Evolutionary conservation across 257 asterid species (phyloP).

Genomic region (Perilla frutescens): DNA sequence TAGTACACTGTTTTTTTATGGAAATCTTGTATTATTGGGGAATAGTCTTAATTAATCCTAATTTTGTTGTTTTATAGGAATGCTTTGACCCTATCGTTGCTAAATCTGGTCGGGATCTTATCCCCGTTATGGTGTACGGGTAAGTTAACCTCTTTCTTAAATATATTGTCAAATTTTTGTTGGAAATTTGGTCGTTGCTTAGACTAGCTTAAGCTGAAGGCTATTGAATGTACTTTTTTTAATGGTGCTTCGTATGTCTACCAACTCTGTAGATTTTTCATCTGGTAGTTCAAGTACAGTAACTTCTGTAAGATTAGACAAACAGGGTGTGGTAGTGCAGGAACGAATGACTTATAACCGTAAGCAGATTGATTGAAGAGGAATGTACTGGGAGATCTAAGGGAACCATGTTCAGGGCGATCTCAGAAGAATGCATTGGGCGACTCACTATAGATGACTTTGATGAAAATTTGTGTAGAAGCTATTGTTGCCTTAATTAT

Average conservation of each 20-base stretch:
- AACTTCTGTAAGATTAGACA: constrained; percentile 1
- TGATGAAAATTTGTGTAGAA: background rate
- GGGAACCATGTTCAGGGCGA: background rate
- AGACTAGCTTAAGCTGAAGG: constrained; percentile 16
- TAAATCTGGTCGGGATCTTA: constrained; percentile 95
- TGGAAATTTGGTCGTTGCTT: constrained; percentile 22
- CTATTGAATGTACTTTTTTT: background rate
- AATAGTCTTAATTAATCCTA: constrained; percentile 4
- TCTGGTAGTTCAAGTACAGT: constrained; percentile 4
- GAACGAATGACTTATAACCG: constrained; percentile 6
- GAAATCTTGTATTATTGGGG: background rate
- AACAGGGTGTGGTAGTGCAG: constrained; percentile 12
- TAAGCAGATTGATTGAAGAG: background rate
- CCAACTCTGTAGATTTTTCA: background rate
- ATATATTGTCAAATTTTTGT: constrained; percentile 14
- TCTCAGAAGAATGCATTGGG: background rate
- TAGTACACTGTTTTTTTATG: background rate
- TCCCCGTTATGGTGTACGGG: constrained; percentile 99
- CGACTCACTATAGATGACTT: background rate
- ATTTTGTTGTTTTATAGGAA: constrained; percentile 64
- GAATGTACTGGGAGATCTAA: background rate
- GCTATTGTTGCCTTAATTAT: background rate
- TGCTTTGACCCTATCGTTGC: constrained; percentile 98
- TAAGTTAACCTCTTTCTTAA: constrained; percentile 46
- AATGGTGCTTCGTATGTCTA: background rate